A percentile compares a stretch with the other conserved stretches of the same genome.
Evolutionary conservation across 306 rosid species (phyloP).

Genomic region (Lupinus albus): DNA sequence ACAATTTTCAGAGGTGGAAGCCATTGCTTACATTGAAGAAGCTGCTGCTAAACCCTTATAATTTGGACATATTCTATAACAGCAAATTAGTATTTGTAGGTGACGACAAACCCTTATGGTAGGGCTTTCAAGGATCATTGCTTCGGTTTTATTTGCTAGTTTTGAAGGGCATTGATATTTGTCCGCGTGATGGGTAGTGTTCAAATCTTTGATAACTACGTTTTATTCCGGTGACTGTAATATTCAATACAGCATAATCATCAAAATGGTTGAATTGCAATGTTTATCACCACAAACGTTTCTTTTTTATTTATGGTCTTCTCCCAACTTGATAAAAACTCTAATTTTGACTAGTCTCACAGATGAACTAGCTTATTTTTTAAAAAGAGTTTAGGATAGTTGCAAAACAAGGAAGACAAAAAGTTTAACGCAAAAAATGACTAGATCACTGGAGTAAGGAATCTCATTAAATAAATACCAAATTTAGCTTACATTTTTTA

Average conservation of each 20-base stretch:
- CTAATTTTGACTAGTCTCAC: too few relatives aligned
- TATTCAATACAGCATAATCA: slow-evolving; percentile 1
- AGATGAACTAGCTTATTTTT: too few relatives aligned
- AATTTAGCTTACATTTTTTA: too few relatives aligned
- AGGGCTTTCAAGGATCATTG: not conserved
- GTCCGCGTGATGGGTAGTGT: too few relatives aligned
- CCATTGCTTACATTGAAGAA: slow-evolving; percentile 62
- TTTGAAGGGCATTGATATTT: slow-evolving; percentile 1
- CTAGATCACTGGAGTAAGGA: too few relatives aligned
- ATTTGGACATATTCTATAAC: slow-evolving; percentile 33
- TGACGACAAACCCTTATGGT: not conserved
- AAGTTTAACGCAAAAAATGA: too few relatives aligned
- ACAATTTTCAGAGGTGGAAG: slow-evolving; percentile 70
- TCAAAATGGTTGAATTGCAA: not conserved
- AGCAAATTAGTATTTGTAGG: not conserved
- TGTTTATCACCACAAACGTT: not conserved
- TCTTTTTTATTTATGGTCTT: not conserved
- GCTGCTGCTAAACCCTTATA: slow-evolving; percentile 55
- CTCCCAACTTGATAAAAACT: too few relatives aligned
- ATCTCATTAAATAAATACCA: too few relatives aligned
- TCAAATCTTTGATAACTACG: too few relatives aligned
- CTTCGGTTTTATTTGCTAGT: slow-evolving; percentile 21
- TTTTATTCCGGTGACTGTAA: too few relatives aligned
- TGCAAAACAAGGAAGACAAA: too few relatives aligned
- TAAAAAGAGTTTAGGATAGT: too few relatives aligned